Percentiles rank a stretch among this genome's conserved stretches.
These are phyloP conservation scores for Chaetomiaceae sp. DNA, from an alignment of 2,329 filamentous ascomycete species.

Conservation along the genomic window DNA sequence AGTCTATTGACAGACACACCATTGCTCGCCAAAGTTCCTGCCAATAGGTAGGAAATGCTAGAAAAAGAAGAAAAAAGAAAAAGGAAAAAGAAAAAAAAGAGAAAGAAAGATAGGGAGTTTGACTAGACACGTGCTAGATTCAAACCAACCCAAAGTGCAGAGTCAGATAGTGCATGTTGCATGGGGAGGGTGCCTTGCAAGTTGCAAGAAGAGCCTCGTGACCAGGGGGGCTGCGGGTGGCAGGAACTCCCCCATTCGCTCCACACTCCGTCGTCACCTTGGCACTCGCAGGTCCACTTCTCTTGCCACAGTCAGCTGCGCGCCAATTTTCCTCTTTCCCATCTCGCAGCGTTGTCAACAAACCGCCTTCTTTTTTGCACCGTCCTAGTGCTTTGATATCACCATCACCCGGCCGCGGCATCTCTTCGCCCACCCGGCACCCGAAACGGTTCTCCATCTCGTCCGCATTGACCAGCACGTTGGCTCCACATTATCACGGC, in stretches of 20 bases:
- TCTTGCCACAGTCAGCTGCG: neutral
- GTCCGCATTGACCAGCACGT: neutral
- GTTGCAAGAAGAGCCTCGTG: too few species aligned
- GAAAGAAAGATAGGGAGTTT: neutral
- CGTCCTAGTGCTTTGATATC: too few species aligned
- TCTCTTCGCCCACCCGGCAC: too few species aligned
- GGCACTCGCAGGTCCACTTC: neutral
- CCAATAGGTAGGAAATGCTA: too few species aligned
- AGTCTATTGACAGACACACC: too few species aligned
- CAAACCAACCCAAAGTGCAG: too few species aligned
- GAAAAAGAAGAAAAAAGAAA: neutral
- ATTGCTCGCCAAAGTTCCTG: too few species aligned
- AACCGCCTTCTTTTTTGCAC: neutral
- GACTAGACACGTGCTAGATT: too few species aligned
- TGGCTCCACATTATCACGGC: neutral
- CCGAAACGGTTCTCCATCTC: neutral
- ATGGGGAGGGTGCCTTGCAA: too few species aligned
- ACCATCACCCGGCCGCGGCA: too few species aligned
- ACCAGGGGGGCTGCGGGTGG: neutral
- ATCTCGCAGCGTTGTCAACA: neutral
- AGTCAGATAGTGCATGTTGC: too few species aligned
- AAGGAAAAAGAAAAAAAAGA: neutral
- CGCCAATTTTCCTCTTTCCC: slow-evolving; percentile 2
- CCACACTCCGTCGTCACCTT: neutral
- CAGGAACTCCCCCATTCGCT: neutral